Evolutionary conservation across 2,329 filamentous ascomycete genomes (phyloP), one percentile per base, ranked within the genome.

Genomic region (Cladosporium sp.): DNA sequence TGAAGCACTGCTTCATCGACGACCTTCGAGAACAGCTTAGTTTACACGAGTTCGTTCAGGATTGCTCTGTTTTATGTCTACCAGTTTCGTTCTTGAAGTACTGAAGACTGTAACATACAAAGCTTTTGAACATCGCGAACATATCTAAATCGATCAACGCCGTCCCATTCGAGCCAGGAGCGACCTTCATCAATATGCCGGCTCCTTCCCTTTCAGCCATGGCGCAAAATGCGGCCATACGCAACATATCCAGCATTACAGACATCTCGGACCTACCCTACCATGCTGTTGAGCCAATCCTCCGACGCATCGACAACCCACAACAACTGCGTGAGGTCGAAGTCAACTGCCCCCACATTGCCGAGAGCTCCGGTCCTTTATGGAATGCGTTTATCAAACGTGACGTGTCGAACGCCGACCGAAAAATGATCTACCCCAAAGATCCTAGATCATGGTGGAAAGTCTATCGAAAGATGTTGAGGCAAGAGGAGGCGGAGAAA

Each of bases 311-410:
- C 50, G 82, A 86, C 48, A 85, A 79, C 56, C 84, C 90, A 1
- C 71, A 79, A 39, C 90, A 95, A 66, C 81, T 97, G 27, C 70
- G 73, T 57, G 68, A 77, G 51, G 78, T 96, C 52, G 91, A 96
- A 70, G 55, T 78, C 44, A 83, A 84, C 63, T 91, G 85, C 4
- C 88, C 89, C 0, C 88, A 95, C 56, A 78, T 96, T 45, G 75
- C 80, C 54, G 82, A 82, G 32, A 76, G 86, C 50, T 84, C 84
- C 34, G 78, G 73, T 17, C 86, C 90, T 59, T 73, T 92, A 54
- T 96, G 92, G 92, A 70, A 82, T 37, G 79, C 80, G 22, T 80
- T 96, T 62, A 93, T 97, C 67, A 79, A 81, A 45, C 81, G 83
- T 42, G 84, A 96, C 61, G 88, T 96, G 55, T 83, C 83, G 2